Conservation (phyloP, 495 filamentous ascomycete genomes). For the Gamarada debralockiae region DNA sequence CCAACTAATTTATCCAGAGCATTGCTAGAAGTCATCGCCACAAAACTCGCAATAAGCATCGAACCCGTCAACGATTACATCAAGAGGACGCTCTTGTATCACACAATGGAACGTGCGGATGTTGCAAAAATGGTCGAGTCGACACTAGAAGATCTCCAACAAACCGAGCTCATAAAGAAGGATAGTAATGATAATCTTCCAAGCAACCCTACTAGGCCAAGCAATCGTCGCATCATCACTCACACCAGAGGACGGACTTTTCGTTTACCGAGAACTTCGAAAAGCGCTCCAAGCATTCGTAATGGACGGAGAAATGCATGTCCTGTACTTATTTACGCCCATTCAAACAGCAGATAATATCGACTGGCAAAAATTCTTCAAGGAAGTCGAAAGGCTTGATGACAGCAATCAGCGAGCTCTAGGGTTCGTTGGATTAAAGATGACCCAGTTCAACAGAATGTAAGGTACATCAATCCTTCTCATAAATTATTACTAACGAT, state of each 20-base stretch:
- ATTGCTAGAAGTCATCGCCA: conserved; percentile 70
- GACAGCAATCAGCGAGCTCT: conserved; percentile 69
- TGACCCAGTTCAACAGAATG: conserved; percentile 69
- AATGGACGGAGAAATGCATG: conserved; percentile 82
- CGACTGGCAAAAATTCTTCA: conserved; percentile 71
- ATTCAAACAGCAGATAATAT: conserved; percentile 54
- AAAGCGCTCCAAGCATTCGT: conserved; percentile 71
- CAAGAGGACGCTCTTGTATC: conserved; percentile 61
- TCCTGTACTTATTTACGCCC: conserved; percentile 79
- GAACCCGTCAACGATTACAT: conserved; percentile 71
- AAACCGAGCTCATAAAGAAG: conserved; percentile 51
- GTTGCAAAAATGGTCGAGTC: conserved; percentile 52
- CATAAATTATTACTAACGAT: conserved; percentile 24
- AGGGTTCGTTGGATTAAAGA: conserved; percentile 64
- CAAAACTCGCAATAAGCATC: conserved; percentile 63
- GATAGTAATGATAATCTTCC: conserved; percentile 48
- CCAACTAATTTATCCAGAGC: conserved; percentile 41
- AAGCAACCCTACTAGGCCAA: conserved; percentile 61
- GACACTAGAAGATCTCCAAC: conserved; percentile 48
- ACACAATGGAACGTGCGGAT: conserved; percentile 36
- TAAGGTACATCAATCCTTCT: conserved; percentile 27
- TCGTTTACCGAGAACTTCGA: conserved; percentile 65
- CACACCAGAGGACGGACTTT: conserved; percentile 73
- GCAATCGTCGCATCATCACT: conserved; percentile 72
- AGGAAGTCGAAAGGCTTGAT: conserved; percentile 65